Evolutionary conservation across 139 green algal genomes (phyloP).

Genomic region (Dunaliella sp.): DNA sequence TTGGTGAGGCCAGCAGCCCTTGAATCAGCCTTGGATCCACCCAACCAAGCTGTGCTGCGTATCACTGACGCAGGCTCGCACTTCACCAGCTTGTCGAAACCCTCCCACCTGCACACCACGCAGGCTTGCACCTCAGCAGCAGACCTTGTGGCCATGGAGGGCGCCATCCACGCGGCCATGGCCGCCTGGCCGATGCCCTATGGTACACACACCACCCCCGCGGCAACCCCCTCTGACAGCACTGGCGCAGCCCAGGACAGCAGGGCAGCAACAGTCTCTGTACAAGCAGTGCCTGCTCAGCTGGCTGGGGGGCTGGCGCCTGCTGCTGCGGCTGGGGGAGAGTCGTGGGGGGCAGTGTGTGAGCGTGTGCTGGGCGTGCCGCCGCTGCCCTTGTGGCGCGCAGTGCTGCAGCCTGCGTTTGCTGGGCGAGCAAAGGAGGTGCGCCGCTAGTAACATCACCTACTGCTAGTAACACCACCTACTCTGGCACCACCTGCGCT

Average conservation of each 20-base stretch:
- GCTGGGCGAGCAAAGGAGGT: conserved; percentile 47
- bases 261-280: background rate
- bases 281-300: background rate
- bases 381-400: conserved; percentile 64
- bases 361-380: conserved; percentile 70
- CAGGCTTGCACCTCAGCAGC: conserved; percentile 23
- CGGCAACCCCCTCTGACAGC: conserved; percentile 8
- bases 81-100: too few species aligned
- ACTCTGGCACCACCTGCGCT: too few species aligned
- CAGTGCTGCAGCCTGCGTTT: conserved; percentile 71
- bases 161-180: conserved; percentile 49
- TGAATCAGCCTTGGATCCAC: too few species aligned
- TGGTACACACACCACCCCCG: background rate
- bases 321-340: conserved; percentile 6
- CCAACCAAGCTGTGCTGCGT: too few species aligned
- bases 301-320: background rate
- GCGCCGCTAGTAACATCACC: too few species aligned
- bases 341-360: conserved; percentile 60
- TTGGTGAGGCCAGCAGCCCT: too few species aligned
- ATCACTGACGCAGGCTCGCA: too few species aligned
- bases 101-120: background rate
- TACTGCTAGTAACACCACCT: too few species aligned
- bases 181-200: background rate
- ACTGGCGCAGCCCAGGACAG: background rate
- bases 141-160: conserved; percentile 53